Conservation (phyloP, 768 basidiomycete species). For the Podaxis sp. region DNA sequence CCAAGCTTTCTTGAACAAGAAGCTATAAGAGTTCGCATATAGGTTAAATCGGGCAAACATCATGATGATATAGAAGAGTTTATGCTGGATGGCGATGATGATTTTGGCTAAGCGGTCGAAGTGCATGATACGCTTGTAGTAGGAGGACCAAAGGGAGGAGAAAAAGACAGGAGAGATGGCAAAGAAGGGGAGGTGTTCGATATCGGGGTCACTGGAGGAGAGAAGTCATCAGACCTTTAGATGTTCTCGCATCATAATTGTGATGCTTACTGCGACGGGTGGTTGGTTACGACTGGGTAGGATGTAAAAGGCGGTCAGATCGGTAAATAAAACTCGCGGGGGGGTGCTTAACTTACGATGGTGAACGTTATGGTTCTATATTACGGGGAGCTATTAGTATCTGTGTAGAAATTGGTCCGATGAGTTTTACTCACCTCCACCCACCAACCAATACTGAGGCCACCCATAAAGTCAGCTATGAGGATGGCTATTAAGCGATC, state of each 20-base stretch:
- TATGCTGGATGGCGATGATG: constrained; percentile 81
- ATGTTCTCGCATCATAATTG: background rate
- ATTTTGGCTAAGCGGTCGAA: constrained; percentile 70
- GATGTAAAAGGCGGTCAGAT: constrained; percentile 15
- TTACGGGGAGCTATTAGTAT: constrained; percentile 8
- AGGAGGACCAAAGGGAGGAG: constrained; percentile 85
- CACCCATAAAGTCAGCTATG: constrained; percentile 86
- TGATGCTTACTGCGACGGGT: constrained; percentile 81
- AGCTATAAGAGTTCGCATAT: constrained; percentile 82
- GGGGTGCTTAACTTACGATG: constrained; percentile 64
- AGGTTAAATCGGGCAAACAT: constrained; percentile 93
- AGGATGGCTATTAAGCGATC: constrained; percentile 81
- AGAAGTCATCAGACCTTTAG: constrained; percentile 4
- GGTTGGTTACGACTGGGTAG: constrained; percentile 87
- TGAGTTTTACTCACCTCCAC: constrained; percentile 70
- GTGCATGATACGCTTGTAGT: constrained; percentile 85
- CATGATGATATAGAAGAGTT: constrained; percentile 90
- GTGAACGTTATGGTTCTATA: constrained; percentile 91
- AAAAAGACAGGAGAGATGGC: constrained; percentile 91
- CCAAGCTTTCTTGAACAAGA: constrained; percentile 64
- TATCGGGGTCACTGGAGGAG: constrained; percentile 70
- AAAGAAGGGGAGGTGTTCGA: constrained; percentile 90
- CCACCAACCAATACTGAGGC: constrained; percentile 98
- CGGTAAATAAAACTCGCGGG: background rate
- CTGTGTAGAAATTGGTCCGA: constrained; percentile 7